These are phyloP conservation scores for Closterium sp. DNA, from an alignment of 139 green algal genomes.

Conservation along the genomic window DNA sequence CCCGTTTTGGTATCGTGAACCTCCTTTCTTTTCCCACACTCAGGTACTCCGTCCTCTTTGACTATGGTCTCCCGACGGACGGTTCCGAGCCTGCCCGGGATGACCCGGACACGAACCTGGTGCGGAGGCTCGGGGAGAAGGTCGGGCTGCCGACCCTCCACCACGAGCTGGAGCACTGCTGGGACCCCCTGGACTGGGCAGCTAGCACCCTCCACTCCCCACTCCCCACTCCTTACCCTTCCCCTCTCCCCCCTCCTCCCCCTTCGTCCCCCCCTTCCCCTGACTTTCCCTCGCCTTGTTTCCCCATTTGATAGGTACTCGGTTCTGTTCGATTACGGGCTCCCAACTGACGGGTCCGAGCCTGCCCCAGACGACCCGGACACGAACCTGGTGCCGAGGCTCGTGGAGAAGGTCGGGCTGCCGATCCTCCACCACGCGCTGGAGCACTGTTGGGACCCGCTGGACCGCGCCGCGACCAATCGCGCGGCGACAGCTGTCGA, in stretches of 20 bases:
- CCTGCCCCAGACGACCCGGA: slow-evolving; percentile 67
- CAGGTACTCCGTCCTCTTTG: slow-evolving; percentile 75
- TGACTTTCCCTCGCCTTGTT: slow-evolving; percentile 49
- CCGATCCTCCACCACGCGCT: slow-evolving; percentile 66
- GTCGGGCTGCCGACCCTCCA: no score
- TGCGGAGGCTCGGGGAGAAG: no score
- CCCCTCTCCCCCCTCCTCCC: not conserved
- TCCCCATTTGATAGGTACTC: slow-evolving; percentile 71
- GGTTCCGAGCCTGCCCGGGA: slow-evolving; percentile 71
- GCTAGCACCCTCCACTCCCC: no score
- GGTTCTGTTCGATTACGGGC: slow-evolving; percentile 81
- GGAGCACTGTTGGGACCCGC: slow-evolving; percentile 67
- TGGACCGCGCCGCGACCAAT: slow-evolving; percentile 56
- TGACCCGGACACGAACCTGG: not conserved
- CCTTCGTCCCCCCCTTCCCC: not conserved
- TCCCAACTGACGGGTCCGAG: slow-evolving; percentile 33
- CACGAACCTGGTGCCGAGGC: slow-evolving; percentile 70
- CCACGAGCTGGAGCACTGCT: no score
- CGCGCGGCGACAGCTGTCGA: slow-evolving; percentile 23
- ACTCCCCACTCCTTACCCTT: not conserved
- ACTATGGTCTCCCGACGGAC: slow-evolving; percentile 65
- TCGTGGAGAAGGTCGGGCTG: slow-evolving; percentile 67
- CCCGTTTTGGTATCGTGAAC: no score
- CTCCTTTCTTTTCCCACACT: not conserved
- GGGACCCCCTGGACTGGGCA: no score